Evolutionary conservation across 2,329 filamentous ascomycete genomes (phyloP).

Genomic region (Microsporum audouinii): DNA sequence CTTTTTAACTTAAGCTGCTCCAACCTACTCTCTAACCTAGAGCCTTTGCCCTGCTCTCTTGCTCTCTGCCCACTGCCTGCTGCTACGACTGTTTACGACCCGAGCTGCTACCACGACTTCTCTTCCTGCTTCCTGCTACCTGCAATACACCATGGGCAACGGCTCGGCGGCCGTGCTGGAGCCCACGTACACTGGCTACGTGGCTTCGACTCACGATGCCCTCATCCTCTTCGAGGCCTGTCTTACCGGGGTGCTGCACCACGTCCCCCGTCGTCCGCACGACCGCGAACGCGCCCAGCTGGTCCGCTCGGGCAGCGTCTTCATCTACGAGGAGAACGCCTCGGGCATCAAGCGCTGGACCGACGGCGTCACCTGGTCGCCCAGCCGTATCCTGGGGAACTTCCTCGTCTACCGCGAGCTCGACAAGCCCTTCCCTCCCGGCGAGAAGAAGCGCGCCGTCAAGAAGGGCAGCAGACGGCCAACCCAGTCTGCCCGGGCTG

Average conservation of each 20-base stretch:
- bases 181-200: conserved; percentile 57
- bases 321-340: conserved; percentile 83
- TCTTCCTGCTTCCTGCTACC: background rate
- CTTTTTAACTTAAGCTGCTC: background rate
- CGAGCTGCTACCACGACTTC: background rate
- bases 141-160: conserved; percentile 29
- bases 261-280: conserved; percentile 73
- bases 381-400: conserved; percentile 72
- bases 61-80: background rate
- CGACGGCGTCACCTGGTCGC: conserved; percentile 82
- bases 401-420: conserved; percentile 79
- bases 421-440: conserved; percentile 63
- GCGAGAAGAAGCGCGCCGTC: conserved; percentile 74
- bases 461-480: conserved; percentile 51
- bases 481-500: conserved; percentile 32
- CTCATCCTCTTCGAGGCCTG: conserved; percentile 71
- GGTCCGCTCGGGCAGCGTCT: conserved; percentile 73
- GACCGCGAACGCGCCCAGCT: conserved; percentile 67
- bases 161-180: conserved; percentile 39
- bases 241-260: conserved; percentile 56
- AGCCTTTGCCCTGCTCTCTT: background rate
- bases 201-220: conserved; percentile 62
- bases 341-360: conserved; percentile 94
- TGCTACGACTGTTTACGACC: too few relatives aligned
- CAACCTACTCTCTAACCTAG: background rate